Conservation (phyloP, 768 basidiomycete genomes). For the Leccinellum albellum region DNA sequence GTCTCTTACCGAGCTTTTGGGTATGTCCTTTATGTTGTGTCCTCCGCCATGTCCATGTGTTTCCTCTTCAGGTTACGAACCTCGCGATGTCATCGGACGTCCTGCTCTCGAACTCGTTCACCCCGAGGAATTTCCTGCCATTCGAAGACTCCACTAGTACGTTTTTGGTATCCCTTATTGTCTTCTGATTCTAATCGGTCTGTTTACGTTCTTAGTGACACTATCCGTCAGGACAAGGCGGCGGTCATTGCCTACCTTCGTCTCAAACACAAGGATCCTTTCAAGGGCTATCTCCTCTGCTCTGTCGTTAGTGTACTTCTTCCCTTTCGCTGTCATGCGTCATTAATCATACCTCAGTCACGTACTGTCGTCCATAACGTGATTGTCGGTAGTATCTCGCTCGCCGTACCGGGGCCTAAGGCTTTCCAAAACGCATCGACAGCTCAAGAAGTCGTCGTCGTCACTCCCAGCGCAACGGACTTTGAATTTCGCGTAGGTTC, state of each 20-base stretch:
- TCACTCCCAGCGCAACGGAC: slow-evolving; percentile 55
- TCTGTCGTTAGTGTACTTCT: slow-evolving; percentile 55
- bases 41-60: not conserved
- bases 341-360: slow-evolving; percentile 31
- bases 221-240: slow-evolving; percentile 74
- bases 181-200: not conserved
- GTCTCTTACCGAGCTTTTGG: slow-evolving; percentile 62
- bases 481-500: slow-evolving; percentile 51
- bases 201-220: slow-evolving; percentile 46
- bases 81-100: slow-evolving; percentile 62
- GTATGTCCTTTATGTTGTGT: slow-evolving; percentile 28
- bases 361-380: slow-evolving; percentile 73
- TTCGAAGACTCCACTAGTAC: slow-evolving; percentile 70
- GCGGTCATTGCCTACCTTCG: slow-evolving; percentile 76
- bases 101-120: slow-evolving; percentile 76
- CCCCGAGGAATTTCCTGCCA: slow-evolving; percentile 68
- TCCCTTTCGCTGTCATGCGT: not conserved
- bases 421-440: slow-evolving; percentile 79
- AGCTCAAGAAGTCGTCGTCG: slow-evolving; percentile 75
- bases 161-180: not conserved
- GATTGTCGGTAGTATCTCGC: slow-evolving; percentile 74
- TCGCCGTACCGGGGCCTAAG: slow-evolving; percentile 69
- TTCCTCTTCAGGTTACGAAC: slow-evolving; percentile 59
- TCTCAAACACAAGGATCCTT: slow-evolving; percentile 74
- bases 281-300: slow-evolving; percentile 72